Conservation (phyloP, 148 eudicot genomes). For the Persicaria tinctoria region DNA sequence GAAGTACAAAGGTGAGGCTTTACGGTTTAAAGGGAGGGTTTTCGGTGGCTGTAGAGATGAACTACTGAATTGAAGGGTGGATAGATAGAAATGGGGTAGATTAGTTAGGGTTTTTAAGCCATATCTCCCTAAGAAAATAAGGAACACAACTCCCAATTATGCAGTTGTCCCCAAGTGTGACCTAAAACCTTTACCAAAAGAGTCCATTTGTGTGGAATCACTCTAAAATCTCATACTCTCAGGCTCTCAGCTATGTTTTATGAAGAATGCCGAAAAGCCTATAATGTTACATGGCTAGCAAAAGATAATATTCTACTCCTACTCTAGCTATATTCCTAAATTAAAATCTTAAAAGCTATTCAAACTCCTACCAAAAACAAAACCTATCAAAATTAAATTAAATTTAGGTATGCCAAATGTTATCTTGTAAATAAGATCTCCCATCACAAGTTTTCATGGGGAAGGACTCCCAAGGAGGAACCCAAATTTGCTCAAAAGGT, state of each 20-base stretch:
- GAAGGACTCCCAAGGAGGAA: no score
- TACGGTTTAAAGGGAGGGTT: neutral
- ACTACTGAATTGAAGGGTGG: neutral
- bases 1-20: neutral
- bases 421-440: neutral
- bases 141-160: neutral
- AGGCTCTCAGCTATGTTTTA: neutral
- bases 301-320: neutral
- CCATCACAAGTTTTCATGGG: neutral
- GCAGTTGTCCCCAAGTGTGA: neutral
- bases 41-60: neutral
- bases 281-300: neutral
- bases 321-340: neutral
- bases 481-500: no score
- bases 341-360: neutral
- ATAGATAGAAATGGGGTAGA: neutral
- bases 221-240: neutral
- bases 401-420: neutral
- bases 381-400: neutral
- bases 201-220: neutral
- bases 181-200: neutral
- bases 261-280: neutral
- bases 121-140: neutral
- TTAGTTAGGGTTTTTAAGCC: neutral
- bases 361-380: neutral